Evolutionary conservation across 345 rosid genomes (phyloP).

Genomic region (Camelina sativa): DNA sequence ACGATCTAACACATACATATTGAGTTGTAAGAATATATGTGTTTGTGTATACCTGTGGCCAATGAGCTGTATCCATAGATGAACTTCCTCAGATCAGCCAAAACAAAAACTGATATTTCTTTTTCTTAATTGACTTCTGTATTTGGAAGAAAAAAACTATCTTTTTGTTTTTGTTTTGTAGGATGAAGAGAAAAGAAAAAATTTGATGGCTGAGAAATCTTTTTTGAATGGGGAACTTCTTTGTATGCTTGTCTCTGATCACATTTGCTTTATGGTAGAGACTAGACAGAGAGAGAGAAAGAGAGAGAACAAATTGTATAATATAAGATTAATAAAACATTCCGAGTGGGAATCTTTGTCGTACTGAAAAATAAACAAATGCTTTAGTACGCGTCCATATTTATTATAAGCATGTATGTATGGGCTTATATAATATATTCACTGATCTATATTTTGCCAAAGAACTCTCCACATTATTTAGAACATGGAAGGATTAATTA

Average conservation of each 20-base stretch:
- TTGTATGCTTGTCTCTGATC: slow-evolving; percentile 48
- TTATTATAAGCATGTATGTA: slow-evolving; percentile 14
- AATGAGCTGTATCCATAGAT: slow-evolving; percentile 94
- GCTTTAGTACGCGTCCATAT: slow-evolving; percentile 36
- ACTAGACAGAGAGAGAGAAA: slow-evolving; percentile 34
- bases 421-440: slow-evolving; percentile 6
- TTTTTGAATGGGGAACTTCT: slow-evolving; percentile 53
- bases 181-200: slow-evolving; percentile 48
- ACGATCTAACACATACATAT: slow-evolving; percentile 21
- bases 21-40: neutral
- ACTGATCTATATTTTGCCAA: neutral
- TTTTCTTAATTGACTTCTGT: slow-evolving; percentile 5
- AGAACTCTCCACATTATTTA: slow-evolving; percentile 1
- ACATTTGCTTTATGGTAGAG: slow-evolving; percentile 54
- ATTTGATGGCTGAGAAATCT: slow-evolving; percentile 45
- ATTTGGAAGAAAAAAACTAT: slow-evolving; percentile 6
- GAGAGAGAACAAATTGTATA: slow-evolving; percentile 40
- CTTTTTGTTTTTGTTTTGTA: slow-evolving; percentile 24
- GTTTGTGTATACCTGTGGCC: slow-evolving; percentile 86
- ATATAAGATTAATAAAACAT: slow-evolving; percentile 40
- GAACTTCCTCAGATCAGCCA: slow-evolving; percentile 44
- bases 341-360: slow-evolving; percentile 58
- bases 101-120: slow-evolving; percentile 36
- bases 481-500: slow-evolving; percentile 6
- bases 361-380: slow-evolving; percentile 36